Evolutionary conservation across 2,329 filamentous ascomycete genomes (phyloP).

Genomic region (Xenoacremonium recifei): DNA sequence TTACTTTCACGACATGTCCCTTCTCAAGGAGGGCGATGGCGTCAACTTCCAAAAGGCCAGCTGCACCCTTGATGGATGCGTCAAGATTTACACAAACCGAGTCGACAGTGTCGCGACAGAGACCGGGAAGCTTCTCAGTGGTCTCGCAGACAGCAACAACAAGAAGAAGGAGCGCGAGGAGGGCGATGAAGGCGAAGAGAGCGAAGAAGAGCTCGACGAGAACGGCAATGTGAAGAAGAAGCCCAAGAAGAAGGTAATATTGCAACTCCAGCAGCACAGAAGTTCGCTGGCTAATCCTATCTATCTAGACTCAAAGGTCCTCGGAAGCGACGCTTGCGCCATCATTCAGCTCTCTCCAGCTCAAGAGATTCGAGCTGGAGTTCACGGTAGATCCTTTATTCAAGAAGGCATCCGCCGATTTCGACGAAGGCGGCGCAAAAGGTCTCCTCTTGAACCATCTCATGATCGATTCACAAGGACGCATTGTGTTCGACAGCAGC

Average conservation of each 20-base stretch:
- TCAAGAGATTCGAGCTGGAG: conserved; percentile 97
- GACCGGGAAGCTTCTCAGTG: conserved; percentile 91
- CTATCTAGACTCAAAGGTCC: conserved; percentile 61
- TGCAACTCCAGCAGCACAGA: no score
- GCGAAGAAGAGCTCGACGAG: conserved; percentile 62
- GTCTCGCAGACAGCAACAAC: conserved; percentile 82
- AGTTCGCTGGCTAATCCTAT: conserved; percentile 10
- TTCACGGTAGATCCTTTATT: conserved; percentile 97
- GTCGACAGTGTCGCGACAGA: conserved; percentile 98
- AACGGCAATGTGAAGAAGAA: conserved; percentile 61
- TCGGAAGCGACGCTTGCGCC: conserved; percentile 92
- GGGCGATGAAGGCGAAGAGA: conserved; percentile 66
- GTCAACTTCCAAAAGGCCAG: conserved; percentile 99
- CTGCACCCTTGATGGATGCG: conserved; percentile 94
- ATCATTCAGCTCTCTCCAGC: conserved; percentile 81
- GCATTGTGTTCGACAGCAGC: conserved; percentile 98
- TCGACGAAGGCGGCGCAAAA: conserved; percentile 96
- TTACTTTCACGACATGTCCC: conserved; percentile 98
- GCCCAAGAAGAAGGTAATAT: conserved; percentile 76
- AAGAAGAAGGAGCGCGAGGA: conserved; percentile 70
- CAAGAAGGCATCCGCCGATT: conserved; percentile 97
- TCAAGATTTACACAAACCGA: conserved; percentile 98
- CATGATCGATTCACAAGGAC: conserved; percentile 87
- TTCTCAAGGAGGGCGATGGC: conserved; percentile 91
- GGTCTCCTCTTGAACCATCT: conserved; percentile 92